Conservation (phyloP, 2,329 filamentous ascomycete genomes). For the Lasiodiplodia hormozganensis region DNA sequence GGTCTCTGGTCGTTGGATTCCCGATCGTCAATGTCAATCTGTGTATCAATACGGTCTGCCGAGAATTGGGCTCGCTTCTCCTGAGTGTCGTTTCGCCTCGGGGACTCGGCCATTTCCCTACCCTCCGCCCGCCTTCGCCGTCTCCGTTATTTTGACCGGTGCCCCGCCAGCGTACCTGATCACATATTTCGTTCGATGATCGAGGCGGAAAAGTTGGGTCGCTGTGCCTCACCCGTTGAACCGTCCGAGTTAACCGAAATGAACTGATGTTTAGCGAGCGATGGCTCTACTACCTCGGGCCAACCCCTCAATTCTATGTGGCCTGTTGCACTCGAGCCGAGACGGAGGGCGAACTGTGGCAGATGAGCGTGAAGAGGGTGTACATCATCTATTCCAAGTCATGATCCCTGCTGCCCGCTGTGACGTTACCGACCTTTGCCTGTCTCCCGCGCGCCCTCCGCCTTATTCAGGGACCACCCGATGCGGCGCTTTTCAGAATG, state of each 20-base stretch:
- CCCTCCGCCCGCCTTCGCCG: background rate
- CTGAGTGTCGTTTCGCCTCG: background rate
- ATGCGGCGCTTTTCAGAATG: background rate
- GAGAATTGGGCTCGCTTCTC: background rate
- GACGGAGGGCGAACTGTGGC: background rate
- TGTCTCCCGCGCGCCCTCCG: background rate
- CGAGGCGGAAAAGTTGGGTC: constrained; percentile 3
- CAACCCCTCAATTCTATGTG: background rate
- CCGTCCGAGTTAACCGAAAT: constrained; percentile 13
- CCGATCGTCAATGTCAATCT: constrained; percentile 15
- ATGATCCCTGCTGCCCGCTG: background rate
- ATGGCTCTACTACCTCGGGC: background rate
- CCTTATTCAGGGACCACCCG: background rate
- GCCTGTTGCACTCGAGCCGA: background rate
- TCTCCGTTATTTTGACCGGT: background rate
- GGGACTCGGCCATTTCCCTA: background rate
- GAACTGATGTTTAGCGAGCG: constrained; percentile 20
- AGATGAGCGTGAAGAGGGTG: background rate
- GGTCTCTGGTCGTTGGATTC: constrained; percentile 22
- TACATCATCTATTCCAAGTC: background rate
- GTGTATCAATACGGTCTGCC: background rate
- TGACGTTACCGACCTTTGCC: background rate
- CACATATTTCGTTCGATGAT: background rate
- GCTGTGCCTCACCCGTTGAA: constrained; percentile 18
- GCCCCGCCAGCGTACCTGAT: background rate